Base-by-base conservation (phyloP, 768 basidiomycete species). In the Cystofilobasidium macerans region DNA sequence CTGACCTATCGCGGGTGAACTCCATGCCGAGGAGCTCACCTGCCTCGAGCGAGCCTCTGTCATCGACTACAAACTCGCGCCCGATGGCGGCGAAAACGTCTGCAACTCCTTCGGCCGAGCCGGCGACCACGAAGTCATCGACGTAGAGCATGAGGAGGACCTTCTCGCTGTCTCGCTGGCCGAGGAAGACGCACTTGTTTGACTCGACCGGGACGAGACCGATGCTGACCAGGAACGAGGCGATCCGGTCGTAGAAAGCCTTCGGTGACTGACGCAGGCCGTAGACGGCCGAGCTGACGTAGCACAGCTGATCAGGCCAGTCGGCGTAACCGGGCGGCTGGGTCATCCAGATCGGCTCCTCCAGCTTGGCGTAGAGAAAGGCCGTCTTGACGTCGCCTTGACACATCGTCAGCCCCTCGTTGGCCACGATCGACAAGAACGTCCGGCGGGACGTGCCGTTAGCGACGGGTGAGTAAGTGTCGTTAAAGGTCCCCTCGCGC, bases 101-200 rank as follows among this genome's bases (percentile, higher is more conserved):
- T 5, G 5, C 47, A 12, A 51, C 32, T 20, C n/a, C 28, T 24
- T 48, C 45, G 30, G 42, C 48, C 3, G 30, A 7, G 1, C 47
- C 61, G 3, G 61, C 61, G 32, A 62, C 32, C 4, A 62, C 20
- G 33, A 62, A 8, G 32, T 51, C 61, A 35, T 62, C 61, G 16
- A 62, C 61, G 47, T 62, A 62, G 7, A 42, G n/a, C n/a, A n/a
- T n/a, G 9, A 40, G 22, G 22, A 32, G 61, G 28, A 62, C 24
- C 22, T 35, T 14, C 45, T 48, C 32, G 12, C 32, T 35, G 47
- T 33, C 45, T 5, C 13, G 42, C 42, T n/a, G 45, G 26, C 28
- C 14, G 5, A 45, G 45, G n/a, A 51, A 47, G n/a, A 47, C 22
- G 45, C 45, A 47, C 4, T 20, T 3, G n/a, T 47, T n/a, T 3